Percentiles rank a stretch among this genome's conserved stretches.
phyloP scores from a whole-genome alignment of 1,139 yeast species.

The Suhomyces wounanorum region DNA sequence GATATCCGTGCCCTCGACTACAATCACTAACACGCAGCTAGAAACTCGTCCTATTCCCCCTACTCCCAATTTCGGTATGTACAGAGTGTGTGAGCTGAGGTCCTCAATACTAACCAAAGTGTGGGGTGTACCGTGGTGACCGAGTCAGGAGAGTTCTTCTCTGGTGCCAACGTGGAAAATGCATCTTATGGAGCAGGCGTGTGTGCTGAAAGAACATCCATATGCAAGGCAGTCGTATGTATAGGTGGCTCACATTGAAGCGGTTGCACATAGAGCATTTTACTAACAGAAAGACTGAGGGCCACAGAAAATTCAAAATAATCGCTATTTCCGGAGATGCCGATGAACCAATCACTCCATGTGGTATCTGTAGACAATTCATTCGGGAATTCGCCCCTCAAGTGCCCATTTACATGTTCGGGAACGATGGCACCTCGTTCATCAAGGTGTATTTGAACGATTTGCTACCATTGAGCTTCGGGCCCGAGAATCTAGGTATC shows the following conservation, averaged over 20 bases:
- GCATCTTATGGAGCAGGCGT: constrained; percentile 88
- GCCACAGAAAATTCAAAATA: constrained; percentile 52
- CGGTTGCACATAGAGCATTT: too few relatives aligned
- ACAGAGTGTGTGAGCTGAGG: background rate
- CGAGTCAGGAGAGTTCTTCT: constrained; percentile 46
- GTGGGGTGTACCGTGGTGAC: constrained; percentile 82
- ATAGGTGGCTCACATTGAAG: background rate
- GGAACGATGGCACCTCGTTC: constrained; percentile 46
- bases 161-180: constrained; percentile 90
- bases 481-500: constrained; percentile 65
- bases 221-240: constrained; percentile 61
- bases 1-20: too few relatives aligned
- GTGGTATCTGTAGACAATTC: constrained; percentile 93
- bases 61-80: constrained; percentile 73
- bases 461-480: constrained; percentile 80
- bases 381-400: constrained; percentile 69
- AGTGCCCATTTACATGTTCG: constrained; percentile 64
- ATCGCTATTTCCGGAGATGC: constrained; percentile 75
- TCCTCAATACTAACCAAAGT: constrained; percentile 34
- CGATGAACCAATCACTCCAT: constrained; percentile 69
- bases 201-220: constrained; percentile 89
- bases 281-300: constrained; percentile 34
- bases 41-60: constrained; percentile 67
- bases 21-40: constrained; percentile 34
- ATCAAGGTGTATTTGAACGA: constrained; percentile 55